These are phyloP conservation scores for Mycena indigotica DNA, from an alignment of 768 basidiomycete species.

Conservation along the genomic window DNA sequence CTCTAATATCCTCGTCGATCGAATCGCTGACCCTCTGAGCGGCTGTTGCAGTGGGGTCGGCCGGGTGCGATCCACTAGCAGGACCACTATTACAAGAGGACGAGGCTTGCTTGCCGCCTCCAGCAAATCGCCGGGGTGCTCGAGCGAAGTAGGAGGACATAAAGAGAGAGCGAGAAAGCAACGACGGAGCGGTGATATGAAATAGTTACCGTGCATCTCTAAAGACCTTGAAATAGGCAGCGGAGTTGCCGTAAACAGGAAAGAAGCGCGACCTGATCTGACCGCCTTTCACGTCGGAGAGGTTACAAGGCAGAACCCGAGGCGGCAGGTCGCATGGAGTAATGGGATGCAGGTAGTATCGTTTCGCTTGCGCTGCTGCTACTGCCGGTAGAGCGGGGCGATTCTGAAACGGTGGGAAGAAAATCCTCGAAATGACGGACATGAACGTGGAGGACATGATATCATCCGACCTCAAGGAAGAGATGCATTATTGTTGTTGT, in stretches of 20 bases:
- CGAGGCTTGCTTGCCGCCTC: neutral
- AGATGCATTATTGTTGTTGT: neutral
- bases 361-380: neutral
- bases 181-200: neutral
- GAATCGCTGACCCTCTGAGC: constrained; percentile 42
- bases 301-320: neutral
- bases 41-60: neutral
- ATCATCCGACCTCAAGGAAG: neutral
- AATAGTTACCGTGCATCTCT: neutral
- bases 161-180: neutral
- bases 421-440: neutral
- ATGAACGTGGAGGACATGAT: neutral
- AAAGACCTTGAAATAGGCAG: neutral
- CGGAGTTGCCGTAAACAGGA: neutral
- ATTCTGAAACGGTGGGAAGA: neutral
- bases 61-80: neutral
- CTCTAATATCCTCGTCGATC: constrained; percentile 49
- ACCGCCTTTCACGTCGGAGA: constrained; percentile 1
- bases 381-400: neutral
- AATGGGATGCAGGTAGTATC: neutral
- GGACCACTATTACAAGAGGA: neutral
- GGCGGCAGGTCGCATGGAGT: neutral
- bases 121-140: neutral
- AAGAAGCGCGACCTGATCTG: neutral
- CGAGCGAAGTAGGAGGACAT: neutral